Conservation (phyloP, 257 asterid genomes). For the Anisodus tanguticus region DNA sequence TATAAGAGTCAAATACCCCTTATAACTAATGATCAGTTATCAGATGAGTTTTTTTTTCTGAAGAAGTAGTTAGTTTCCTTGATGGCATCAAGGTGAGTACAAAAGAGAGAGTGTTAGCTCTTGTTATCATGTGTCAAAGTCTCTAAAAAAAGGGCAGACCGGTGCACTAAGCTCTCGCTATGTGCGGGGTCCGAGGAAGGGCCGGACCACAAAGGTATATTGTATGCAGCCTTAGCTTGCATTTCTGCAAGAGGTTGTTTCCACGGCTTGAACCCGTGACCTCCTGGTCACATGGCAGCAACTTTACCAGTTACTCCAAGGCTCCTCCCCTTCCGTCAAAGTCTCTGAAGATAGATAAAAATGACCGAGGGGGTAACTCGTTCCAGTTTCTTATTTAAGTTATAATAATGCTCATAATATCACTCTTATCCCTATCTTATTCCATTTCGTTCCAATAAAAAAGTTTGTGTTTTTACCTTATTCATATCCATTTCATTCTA, state of each 20-base stretch:
- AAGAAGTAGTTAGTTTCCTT: neutral
- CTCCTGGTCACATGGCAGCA: no score
- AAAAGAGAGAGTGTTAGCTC: neutral
- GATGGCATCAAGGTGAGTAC: neutral
- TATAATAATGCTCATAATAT: constrained; percentile 4
- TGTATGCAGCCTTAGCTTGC: no score
- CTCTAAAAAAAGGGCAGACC: neutral
- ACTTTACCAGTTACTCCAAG: no score
- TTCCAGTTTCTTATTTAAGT: neutral
- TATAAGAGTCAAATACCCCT: constrained; percentile 8
- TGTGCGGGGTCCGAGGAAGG: no score
- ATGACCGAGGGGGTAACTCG: neutral
- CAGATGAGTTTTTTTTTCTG: neutral
- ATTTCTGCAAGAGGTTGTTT: no score
- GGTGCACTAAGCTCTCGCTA: no score
- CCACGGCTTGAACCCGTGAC: no score
- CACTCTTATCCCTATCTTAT: neutral
- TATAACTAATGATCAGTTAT: neutral
- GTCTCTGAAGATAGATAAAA: neutral
- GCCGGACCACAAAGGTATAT: no score
- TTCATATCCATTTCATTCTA: constrained; percentile 1
- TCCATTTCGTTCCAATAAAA: neutral
- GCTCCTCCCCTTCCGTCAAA: neutral
- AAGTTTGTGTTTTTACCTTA: neutral
- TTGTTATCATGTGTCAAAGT: neutral